Conservation (phyloP, 192 early-diverging fungal species). For the Rhizophagus sp. region DNA sequence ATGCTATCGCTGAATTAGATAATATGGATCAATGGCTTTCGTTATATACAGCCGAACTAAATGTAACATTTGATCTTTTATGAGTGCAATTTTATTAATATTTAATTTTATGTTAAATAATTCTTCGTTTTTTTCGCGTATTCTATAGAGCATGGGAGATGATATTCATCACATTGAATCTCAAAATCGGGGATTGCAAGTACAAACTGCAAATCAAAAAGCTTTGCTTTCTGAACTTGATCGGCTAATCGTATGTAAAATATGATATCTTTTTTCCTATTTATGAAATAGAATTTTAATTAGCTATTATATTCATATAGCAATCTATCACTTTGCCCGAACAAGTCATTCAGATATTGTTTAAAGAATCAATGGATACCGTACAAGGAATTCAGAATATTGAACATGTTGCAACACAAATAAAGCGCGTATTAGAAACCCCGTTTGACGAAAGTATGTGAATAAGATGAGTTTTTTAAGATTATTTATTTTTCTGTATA, state of each 20-base stretch:
- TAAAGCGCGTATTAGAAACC: conserved; percentile 68
- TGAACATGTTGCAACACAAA: conserved; percentile 62
- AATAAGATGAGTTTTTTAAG: neutral
- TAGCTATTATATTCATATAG: conserved; percentile 16
- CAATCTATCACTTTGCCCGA: conserved; percentile 64
- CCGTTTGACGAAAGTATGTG: conserved; percentile 53
- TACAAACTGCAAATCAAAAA: conserved; percentile 87
- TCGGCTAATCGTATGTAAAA: conserved; percentile 61
- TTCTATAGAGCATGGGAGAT: conserved; percentile 80
- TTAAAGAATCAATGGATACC: conserved; percentile 66
- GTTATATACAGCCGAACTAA: conserved; percentile 83
- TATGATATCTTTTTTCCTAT: neutral
- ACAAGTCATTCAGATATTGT: conserved; percentile 60
- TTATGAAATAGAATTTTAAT: neutral
- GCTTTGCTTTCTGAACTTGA: conserved; percentile 84
- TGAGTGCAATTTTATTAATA: neutral
- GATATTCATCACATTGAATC: conserved; percentile 95
- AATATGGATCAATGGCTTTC: conserved; percentile 86
- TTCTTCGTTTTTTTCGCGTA: neutral
- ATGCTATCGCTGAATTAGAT: conserved; percentile 76
- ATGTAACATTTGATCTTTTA: conserved; percentile 55
- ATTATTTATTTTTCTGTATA: neutral
- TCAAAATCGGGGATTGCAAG: conserved; percentile 88
- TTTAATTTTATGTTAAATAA: neutral
- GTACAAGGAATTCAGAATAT: conserved; percentile 58